phyloP scores from a whole-genome alignment of 495 filamentous ascomycete species.

The Bombardia bombarda region DNA sequence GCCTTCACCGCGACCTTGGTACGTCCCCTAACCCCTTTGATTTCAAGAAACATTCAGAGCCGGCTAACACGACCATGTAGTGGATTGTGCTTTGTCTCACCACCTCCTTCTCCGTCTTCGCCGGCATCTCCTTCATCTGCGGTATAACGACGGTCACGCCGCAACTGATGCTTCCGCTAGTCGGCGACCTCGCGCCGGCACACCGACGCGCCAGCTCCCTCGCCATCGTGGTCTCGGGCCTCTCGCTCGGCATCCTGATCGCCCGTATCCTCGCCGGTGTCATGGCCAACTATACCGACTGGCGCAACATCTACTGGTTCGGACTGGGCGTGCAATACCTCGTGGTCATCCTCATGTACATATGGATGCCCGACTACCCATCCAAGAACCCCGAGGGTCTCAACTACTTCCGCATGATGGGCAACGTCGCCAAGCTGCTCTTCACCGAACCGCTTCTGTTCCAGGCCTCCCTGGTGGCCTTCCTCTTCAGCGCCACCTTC shows the following conservation, averaged over 20 bases:
- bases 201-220: constrained; percentile 58
- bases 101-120: constrained; percentile 53
- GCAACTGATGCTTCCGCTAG: constrained; percentile 76
- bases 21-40: constrained; percentile 7
- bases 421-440: constrained; percentile 52
- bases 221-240: constrained; percentile 69
- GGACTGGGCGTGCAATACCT: constrained; percentile 63
- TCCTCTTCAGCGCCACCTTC: constrained; percentile 32
- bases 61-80: constrained; percentile 15
- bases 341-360: constrained; percentile 58
- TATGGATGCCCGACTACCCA: constrained; percentile 78
- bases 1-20: constrained; percentile 59
- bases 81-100: constrained; percentile 69
- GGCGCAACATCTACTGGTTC: constrained; percentile 78
- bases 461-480: constrained; percentile 42
- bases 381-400: constrained; percentile 55
- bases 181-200: constrained; percentile 71
- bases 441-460: constrained; percentile 58
- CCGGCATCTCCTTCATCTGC: constrained; percentile 59
- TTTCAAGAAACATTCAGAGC: neutral
- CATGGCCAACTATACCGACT: constrained; percentile 59
- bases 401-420: constrained; percentile 61
- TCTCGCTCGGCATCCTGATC: constrained; percentile 67
- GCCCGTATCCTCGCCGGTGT: constrained; percentile 71
- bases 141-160: constrained; percentile 76